Conservation (phyloP, 2,329 filamentous ascomycete genomes). For the Chaetothyriales sp. region DNA sequence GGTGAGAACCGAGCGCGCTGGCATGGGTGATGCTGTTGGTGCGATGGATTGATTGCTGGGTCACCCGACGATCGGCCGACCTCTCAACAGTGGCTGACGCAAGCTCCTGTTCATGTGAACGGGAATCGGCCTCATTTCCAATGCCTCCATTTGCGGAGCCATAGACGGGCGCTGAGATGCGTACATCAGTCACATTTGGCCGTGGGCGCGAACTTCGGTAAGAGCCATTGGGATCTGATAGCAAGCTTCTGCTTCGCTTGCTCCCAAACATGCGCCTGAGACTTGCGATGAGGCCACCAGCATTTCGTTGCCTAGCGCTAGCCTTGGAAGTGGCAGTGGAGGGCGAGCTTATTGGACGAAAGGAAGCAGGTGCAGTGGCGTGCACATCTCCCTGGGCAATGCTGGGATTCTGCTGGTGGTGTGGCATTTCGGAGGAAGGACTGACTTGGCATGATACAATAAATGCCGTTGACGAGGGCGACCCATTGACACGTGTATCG, state of each 20-base stretch:
- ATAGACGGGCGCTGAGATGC: not conserved
- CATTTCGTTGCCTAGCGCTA: slow-evolving; percentile 10
- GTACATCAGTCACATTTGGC: not conserved
- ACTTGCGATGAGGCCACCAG: slow-evolving; percentile 10
- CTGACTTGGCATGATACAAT: not conserved
- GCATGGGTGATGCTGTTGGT: slow-evolving; percentile 2
- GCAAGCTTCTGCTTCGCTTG: slow-evolving; percentile 11
- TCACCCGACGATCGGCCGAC: not conserved
- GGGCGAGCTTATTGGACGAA: slow-evolving; percentile 13
- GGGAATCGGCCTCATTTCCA: not conserved
- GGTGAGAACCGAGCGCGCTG: slow-evolving; percentile 14
- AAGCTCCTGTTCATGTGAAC: not conserved
- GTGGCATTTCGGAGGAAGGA: slow-evolving; percentile 2
- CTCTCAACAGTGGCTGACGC: not conserved
- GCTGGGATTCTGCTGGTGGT: not conserved
- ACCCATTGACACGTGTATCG: slow-evolving; percentile 6
- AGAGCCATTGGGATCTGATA: slow-evolving; percentile 1
- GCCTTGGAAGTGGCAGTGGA: slow-evolving; percentile 14
- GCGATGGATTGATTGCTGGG: not conserved
- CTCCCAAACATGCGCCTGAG: slow-evolving; percentile 17
- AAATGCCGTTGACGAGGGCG: not conserved
- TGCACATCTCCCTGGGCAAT: not conserved
- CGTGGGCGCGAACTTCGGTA: slow-evolving; percentile 1
- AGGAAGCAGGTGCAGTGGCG: slow-evolving; percentile 6
- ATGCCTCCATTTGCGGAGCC: not conserved